Base-by-base conservation (phyloP, 2,329 filamentous ascomycete genomes). In the Xylariaceae sp. region DNA sequence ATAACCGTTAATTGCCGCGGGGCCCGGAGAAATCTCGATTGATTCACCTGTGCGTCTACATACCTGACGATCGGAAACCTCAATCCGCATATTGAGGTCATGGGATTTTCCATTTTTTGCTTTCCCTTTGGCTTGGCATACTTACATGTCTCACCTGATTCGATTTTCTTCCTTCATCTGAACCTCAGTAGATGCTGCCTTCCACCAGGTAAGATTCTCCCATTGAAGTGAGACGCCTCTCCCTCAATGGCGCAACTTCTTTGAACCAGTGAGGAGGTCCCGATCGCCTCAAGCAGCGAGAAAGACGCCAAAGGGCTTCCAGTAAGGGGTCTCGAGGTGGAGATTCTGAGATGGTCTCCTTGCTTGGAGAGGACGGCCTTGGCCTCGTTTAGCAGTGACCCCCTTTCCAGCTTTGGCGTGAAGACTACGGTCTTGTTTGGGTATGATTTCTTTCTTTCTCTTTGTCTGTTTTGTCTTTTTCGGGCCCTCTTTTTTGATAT, bases 301-400 rank as follows among this genome's bases (percentile, higher is more conserved):
- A 63, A 88, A 89, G 4, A 85, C 84, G 67, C 89, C 86, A 63
- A 89, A 89, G 0, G 86, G 88, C 74, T 87, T 80, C 84, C 84
- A 88, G 75, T 88, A 88, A 0, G 85, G 85, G 70, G 88, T 88
- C 65, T 80, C 78, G 16, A 85, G 75, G 65, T 85, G 81, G 63
- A 84, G 84, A 60, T 83, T 78, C 67, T 85, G 76, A 79, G 54
- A 85, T 65, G 0, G 81, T 88, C 74, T 89, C 87, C 66, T 81
- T 81, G 73, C 60, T 87, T 76, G 59, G 79, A 81, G 73, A 89
- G 89, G 58, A 89, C 78, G 58, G 82, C 79, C 55, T 84, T 84
- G n/a, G 87, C 87, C 68, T 90, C 87, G 67, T 86, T 79, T 53
- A 90, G 76, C 72, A 71, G 89, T 84, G 67, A 76, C 77, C 51